Evolutionary conservation across 78 protist species (phyloP), one percentile per base, ranked within the genome.

Genomic region (Dictyostelium discoideum): DNA sequence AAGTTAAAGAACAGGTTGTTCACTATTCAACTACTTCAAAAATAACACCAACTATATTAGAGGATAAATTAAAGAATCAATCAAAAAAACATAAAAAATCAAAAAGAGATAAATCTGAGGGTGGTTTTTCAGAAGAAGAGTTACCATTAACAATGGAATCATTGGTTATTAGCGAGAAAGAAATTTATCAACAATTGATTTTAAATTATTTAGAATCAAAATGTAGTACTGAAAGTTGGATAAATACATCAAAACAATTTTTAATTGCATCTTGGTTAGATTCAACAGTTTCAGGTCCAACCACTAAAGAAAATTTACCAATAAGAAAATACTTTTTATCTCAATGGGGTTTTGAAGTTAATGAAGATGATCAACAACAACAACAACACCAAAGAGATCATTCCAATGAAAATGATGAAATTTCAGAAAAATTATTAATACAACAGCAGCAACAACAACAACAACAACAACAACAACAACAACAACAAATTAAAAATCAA

Each of bases 261-360:
- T n/a, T 82, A 20, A 90, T 90, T 73, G 32, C 79, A 3, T 44
- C 46, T 54, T 90, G 87, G 87, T 22, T 82, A 20, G 95, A 90
- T 24, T 39, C 11, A 5, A 84, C 72, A 3, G 48, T 74, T 37
- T 80, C 54, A 65, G 81, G 32, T 46, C 86, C 37, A 65, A 78
- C 40, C 20, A 16, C 60, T 0, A 79, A 29, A 65, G 86, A 24
- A 65, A 88, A 46, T 81, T 6, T 42, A 26, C 60, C 24, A 26
- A 13, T 32, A 24, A 81, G 72, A 81, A 85, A 88, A 37, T 88
- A 88, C 37, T 32, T 88, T 63, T 60, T 80, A 46, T 88, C 81
- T 2, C 81, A 74, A 37, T 74, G 81, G 81, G 81, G 48, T 37
- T 11, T 69, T 26, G 77, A 69, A 26, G 20, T 29, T 74, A 16